Conservation (phyloP, 805 yeast genomes). For the Maudiozyma saulgeensis region DNA sequence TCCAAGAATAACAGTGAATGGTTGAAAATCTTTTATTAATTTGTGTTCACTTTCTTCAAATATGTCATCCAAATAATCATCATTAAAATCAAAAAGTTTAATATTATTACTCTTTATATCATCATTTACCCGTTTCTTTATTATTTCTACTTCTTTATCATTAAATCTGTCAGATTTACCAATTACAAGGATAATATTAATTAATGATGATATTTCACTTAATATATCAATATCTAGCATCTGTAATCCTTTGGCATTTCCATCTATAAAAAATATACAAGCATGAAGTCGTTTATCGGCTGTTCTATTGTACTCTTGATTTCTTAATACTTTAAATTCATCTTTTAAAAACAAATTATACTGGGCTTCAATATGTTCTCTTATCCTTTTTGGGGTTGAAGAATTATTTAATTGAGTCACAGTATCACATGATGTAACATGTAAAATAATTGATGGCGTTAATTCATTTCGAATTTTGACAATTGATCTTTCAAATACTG, state of each 20-base stretch:
- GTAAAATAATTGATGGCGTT: slow-evolving; percentile 34
- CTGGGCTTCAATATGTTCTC: slow-evolving; percentile 56
- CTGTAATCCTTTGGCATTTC: slow-evolving; percentile 40
- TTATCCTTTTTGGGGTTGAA: slow-evolving; percentile 39
- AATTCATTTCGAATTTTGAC: slow-evolving; percentile 1
- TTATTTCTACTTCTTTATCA: slow-evolving; percentile 43
- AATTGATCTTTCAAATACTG: not conserved
- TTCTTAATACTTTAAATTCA: slow-evolving; percentile 64
- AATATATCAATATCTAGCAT: slow-evolving; percentile 56
- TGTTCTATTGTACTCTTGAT: slow-evolving; percentile 31
- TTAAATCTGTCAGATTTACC: slow-evolving; percentile 76
- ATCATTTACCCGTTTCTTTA: slow-evolving; percentile 44
- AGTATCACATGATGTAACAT: slow-evolving; percentile 41
- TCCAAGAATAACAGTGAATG: slow-evolving; percentile 61
- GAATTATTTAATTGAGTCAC: slow-evolving; percentile 45
- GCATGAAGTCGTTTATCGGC: slow-evolving; percentile 73
- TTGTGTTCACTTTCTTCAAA: slow-evolving; percentile 22
- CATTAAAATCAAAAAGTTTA: slow-evolving; percentile 63
- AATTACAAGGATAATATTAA: slow-evolving; percentile 76
- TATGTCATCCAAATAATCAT: slow-evolving; percentile 29
- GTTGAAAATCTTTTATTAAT: slow-evolving; percentile 40
- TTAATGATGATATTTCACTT: slow-evolving; percentile 57
- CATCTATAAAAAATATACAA: slow-evolving; percentile 65
- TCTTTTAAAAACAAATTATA: slow-evolving; percentile 65
- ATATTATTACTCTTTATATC: slow-evolving; percentile 52